Base-by-base conservation (phyloP, 495 filamentous ascomycete genomes). In the Tuber umbilicatum region DNA sequence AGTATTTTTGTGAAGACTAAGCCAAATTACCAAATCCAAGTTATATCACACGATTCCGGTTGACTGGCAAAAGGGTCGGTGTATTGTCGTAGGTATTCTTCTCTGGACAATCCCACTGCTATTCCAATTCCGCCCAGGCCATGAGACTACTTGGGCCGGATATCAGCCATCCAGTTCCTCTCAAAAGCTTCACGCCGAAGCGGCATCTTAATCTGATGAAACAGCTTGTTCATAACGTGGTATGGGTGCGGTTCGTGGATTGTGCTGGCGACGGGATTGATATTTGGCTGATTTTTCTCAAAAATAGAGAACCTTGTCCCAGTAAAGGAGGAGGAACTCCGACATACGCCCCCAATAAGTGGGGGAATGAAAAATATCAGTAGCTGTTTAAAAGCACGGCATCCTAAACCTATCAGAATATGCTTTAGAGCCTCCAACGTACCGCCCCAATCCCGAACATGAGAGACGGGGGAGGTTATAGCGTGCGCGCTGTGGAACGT, bases 191-290 rank as follows among this genome's bases (percentile, higher is more conserved):
- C 94, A 84, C 94, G 96, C 75, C 95, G 86, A 60, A 99, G 89
- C 71, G 95, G 95, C 94, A 97, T 99, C 86, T 99, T 95, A 42
- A 94, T 86, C 83, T 94, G 92, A 84, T 98, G 97, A 82, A 99
- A 99, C 19, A 95, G 95, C 84, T 98, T 99, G 87, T 98, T 98
- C 93, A 97, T 97, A 80, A 98, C 95, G 84, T 91, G 97, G 84
- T 99, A 95, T 42, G 92, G 88, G 85, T 97, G 98, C 70, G 97
- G 85, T 83, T 98, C 95, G 84, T 99, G 97, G 70, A 97, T 89
- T 82, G 89, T 91, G 78, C 88, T 86, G 80, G 95, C 89, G 55
- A 94, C 89, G 12, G 87, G 85, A 79, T 97, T 94, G 40, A 96
- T 89, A 83, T 95, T 96, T 72, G 90, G 88, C 84, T 97, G 94